Base-by-base conservation (phyloP, 2,329 filamentous ascomycete genomes). In the Tothia fuscella region DNA sequence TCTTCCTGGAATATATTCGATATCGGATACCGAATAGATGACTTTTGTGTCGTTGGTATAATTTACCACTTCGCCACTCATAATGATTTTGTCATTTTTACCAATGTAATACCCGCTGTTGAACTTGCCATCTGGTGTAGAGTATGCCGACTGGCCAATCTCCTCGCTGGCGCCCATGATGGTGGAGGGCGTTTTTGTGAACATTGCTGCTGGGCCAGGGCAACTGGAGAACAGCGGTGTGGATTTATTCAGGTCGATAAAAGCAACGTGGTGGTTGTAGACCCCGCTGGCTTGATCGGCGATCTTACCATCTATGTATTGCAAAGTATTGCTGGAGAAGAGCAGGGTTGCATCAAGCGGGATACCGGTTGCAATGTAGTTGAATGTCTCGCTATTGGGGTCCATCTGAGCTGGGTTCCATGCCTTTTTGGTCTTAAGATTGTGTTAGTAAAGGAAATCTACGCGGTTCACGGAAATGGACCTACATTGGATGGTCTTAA, bases 1-100 rank as follows among this genome's bases (percentile, higher is more conserved):
- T n/a, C 28, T 17, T 6, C 28, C 28, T 12, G 38, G 38, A 13
- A 41, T n/a, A 14, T 41, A 41, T 20, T 41, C 38, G 28, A 41
- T 26, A 12, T 41, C 38, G 2, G 29, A 24, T 20, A 41, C 38
- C 2, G 20, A 25, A 20, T 41, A 41, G 19, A 41, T 14, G 6
- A 34, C 21, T 3, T 38, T 20, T 17, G 16, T 25, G n/a, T 31
- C n/a, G 10, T 32, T 34, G 13, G 6, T 24, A 24, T 41, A 41
- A 13, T 41, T 41, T 6, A 41, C 28, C 12, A 41, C 9, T 14
- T 41, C 38, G 2, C 28, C 38, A 17, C 21, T 29, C 14, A 39
- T 19, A 12, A 28, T 39, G 6, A 16, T 13, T 24, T 36, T 39
- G 25, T 39, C 37, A 16, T 21, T 39, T 4, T 10, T 31, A 4